A percentile compares a stretch with the other conserved stretches of the same genome.
These are phyloP conservation scores for Pestalotiopsis fici DNA, from an alignment of 2,329 filamentous ascomycete genomes.

Conservation along the genomic window DNA sequence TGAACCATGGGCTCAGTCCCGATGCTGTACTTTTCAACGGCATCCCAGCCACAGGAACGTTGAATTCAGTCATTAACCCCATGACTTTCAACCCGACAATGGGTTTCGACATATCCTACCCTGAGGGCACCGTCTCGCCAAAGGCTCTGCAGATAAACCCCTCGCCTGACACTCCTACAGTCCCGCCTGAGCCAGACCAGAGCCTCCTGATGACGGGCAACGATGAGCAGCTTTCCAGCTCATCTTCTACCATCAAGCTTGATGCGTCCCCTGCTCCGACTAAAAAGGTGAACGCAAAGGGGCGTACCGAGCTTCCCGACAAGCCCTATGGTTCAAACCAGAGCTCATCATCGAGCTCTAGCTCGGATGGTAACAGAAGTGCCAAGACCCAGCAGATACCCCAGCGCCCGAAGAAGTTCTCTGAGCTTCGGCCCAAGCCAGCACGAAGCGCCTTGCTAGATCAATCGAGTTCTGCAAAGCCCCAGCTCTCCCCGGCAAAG, in stretches of 20 bases:
- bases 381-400: background rate
- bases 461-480: background rate
- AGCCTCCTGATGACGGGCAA: background rate
- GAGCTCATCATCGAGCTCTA: background rate
- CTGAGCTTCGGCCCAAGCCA: background rate
- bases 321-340: background rate
- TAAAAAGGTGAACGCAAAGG: background rate
- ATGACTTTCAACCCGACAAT: too few relatives aligned
- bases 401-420: background rate
- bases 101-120: background rate
- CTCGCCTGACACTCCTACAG: background rate
- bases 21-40: too few relatives aligned
- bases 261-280: background rate
- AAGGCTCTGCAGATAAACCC: slow-evolving; percentile 1
- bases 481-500: background rate
- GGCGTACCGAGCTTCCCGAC: background rate
- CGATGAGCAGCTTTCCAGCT: background rate
- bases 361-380: background rate
- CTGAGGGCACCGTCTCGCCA: background rate
- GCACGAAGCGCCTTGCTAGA: background rate
- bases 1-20: too few relatives aligned
- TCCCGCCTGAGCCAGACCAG: background rate
- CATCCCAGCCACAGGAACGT: too few relatives aligned
- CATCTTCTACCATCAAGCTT: background rate
- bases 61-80: too few relatives aligned